Base-by-base conservation (phyloP, 306 rosid species). In the Quercus cerris region DNA sequence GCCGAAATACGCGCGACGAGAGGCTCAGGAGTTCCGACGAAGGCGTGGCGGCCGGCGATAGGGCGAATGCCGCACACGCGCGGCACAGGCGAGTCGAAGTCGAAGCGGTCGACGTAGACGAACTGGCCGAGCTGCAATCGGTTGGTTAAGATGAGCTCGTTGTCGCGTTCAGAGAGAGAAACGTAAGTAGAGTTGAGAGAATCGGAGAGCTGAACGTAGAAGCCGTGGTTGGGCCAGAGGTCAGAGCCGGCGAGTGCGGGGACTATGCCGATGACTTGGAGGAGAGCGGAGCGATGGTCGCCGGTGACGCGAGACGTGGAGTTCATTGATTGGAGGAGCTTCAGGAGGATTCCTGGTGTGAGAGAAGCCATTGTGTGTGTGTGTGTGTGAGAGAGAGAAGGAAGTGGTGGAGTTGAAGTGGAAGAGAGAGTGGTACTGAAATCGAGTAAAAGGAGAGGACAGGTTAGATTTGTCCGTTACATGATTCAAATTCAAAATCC, bases 251-350 rank as follows among this genome's bases (percentile, higher is more conserved):
- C 89, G 7, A 93, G 94, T 5, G 98, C 93, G 0, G 99, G 99
- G 23, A 95, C 97, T 33, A 95, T 95, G 2, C 99, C 99, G 63
- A 89, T 90, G 33, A 95, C 92, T 62, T 95, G 99, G 14, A 95
- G 96, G 55, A 95, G 96, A 8, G 99, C 91, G 1, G 98, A 95
- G 49, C 99, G 96, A 89, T 95, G 99, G 85, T 95, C 99, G 15
- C 99, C 98, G 70, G 98, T 95, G 71, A 95, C 99, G n/a, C 94
- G 87, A 72, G 88, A 84, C 56, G 89, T 71, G 70, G 92, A 88
- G 81, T 93, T 95, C 94, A 95, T 95, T 22, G 94, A 90, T 68
- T 91, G 97, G 20, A 95, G 84, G 14, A 95, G 91, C 58, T 89
- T 93, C 6, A 95, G 89, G 14, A 95, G 88, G 61, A 95, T 88